These are phyloP conservation scores for Trichopus zeylanicus DNA, from an alignment of 116 monocot species.

Conservation along the genomic window DNA sequence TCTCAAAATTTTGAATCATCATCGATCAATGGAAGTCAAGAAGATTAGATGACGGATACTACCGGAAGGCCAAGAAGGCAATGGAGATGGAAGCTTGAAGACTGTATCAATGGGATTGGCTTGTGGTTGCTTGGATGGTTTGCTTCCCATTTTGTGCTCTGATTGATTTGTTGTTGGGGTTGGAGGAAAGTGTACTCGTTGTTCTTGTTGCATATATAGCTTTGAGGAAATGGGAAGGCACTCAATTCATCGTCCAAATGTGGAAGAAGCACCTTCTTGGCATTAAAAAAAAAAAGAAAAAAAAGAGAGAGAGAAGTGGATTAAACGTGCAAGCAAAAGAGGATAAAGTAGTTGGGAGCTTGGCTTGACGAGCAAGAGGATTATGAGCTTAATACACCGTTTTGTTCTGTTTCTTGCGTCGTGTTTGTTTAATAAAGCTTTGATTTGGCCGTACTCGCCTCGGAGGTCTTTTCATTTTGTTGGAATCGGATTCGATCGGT, in stretches of 20 bases:
- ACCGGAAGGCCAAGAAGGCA: slow-evolving; percentile 52
- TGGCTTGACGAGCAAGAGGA: neutral
- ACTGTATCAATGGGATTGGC: slow-evolving; percentile 16
- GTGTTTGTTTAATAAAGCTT: no score
- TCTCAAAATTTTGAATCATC: neutral
- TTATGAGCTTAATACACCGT: neutral
- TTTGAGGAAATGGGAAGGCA: neutral
- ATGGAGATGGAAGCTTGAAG: slow-evolving; percentile 32
- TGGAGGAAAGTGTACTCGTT: neutral
- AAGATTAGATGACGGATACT: neutral
- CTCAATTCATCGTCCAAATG: no score
- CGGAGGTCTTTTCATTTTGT: no score
- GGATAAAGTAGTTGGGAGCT: neutral
- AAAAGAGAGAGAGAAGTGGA: neutral
- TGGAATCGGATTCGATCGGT: no score
- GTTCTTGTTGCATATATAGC: neutral
- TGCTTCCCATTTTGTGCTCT: neutral
- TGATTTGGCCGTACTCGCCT: no score
- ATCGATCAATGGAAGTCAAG: neutral
- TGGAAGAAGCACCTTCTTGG: neutral
- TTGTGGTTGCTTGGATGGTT: neutral
- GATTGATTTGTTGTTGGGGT: neutral
- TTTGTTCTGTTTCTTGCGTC: neutral
- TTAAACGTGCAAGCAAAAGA: neutral
- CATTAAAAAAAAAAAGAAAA: neutral